Evolutionary conservation across 129 eudicot genomes (phyloP).

Genomic region (Ambrosia artemisiifolia): DNA sequence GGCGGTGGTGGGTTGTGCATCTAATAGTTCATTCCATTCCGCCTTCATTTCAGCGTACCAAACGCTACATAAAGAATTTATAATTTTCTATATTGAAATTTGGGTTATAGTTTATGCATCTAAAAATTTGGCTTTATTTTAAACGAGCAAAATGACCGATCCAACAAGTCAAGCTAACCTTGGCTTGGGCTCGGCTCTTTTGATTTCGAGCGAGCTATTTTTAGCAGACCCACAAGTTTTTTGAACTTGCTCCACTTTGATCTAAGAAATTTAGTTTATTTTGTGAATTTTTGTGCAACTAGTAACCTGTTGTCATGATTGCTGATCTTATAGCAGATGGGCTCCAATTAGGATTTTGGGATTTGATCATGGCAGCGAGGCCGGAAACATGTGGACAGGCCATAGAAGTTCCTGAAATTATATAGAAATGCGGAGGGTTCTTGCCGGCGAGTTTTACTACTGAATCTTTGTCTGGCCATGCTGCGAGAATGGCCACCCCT

Average conservation of each 20-base stretch:
- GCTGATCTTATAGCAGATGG: slow-evolving; percentile 82
- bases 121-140: no score
- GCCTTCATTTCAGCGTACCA: no score
- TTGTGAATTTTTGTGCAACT: not conserved
- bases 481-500: slow-evolving; percentile 81
- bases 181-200: no score
- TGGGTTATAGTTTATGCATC: no score
- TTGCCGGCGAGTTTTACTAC: slow-evolving; percentile 35
- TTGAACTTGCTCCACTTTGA: not conserved
- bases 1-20: no score
- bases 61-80: no score
- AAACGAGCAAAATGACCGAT: no score
- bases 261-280: not conserved
- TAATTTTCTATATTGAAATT: no score
- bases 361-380: slow-evolving; percentile 58
- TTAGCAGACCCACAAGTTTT: no score
- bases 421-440: slow-evolving; percentile 42
- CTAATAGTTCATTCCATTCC: no score
- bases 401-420: slow-evolving; percentile 89
- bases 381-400: slow-evolving; percentile 88
- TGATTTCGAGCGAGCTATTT: no score
- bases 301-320: slow-evolving; percentile 79
- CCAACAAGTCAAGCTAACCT: no score
- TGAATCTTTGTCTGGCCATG: slow-evolving; percentile 65
- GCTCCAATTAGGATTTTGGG: slow-evolving; percentile 63